These are phyloP conservation scores for Xylariomycetidae sp. DNA, from an alignment of 2,329 filamentous ascomycete genomes.

Conservation along the genomic window DNA sequence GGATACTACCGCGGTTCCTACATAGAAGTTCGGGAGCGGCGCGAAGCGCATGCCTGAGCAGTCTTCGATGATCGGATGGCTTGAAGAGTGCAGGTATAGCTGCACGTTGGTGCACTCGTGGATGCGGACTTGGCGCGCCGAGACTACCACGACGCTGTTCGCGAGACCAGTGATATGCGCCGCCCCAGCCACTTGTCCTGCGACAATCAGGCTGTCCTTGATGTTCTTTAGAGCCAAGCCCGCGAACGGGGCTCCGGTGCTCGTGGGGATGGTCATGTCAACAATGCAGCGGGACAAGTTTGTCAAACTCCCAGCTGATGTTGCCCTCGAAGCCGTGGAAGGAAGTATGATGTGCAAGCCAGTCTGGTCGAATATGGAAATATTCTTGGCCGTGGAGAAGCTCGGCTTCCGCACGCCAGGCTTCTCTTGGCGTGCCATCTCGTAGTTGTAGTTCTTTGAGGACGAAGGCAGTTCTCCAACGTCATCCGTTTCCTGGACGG, in stretches of 20 bases:
- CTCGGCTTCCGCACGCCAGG: slow-evolving; percentile 50
- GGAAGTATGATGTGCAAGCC: slow-evolving; percentile 74
- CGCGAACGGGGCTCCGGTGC: slow-evolving; percentile 58
- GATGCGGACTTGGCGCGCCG: slow-evolving; percentile 84
- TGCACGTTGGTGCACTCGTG: slow-evolving; percentile 78
- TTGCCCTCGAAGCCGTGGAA: slow-evolving; percentile 61
- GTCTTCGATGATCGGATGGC: slow-evolving; percentile 90
- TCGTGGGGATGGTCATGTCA: slow-evolving; percentile 68
- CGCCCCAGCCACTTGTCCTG: slow-evolving; percentile 71
- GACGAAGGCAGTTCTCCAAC: slow-evolving; percentile 31
- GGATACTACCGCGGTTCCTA: slow-evolving; percentile 37
- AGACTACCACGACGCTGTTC: slow-evolving; percentile 70
- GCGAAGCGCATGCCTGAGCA: slow-evolving; percentile 75
- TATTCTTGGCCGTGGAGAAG: slow-evolving; percentile 54
- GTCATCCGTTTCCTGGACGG: slow-evolving; percentile 27
- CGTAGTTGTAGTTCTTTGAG: slow-evolving; percentile 51
- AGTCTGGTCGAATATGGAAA: slow-evolving; percentile 62
- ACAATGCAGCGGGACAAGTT: slow-evolving; percentile 66
- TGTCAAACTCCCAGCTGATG: slow-evolving; percentile 66
- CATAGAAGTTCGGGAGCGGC: slow-evolving; percentile 63
- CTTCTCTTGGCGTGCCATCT: slow-evolving; percentile 35
- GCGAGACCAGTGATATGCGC: slow-evolving; percentile 73
- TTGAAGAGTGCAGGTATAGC: slow-evolving; percentile 75
- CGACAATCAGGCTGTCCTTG: slow-evolving; percentile 64
- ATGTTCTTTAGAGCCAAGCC: slow-evolving; percentile 64